Base-by-base conservation (phyloP, 352 stramenopile genomes). In the Phytophthora boehmeriae region DNA sequence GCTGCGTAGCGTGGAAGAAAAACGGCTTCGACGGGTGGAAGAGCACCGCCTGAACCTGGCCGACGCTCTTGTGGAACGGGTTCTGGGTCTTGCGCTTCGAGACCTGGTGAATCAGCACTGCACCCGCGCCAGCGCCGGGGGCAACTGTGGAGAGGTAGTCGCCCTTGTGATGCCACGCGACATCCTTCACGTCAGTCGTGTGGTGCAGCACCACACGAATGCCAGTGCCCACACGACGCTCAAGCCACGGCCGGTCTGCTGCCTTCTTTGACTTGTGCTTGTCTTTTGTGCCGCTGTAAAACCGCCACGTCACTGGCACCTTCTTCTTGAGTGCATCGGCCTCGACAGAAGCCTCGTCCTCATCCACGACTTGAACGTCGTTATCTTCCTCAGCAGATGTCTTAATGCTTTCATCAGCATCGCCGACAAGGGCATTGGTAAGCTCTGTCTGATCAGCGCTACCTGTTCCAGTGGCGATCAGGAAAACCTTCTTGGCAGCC, bases 21-120 rank as follows among this genome's bases (percentile, higher is more conserved):
- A 99, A 99, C 5, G 98, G 98, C 82, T 99, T 99, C 54, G 89
- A 96, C 36, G 97, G 97, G 76, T 99, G 98, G 83, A 99, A 99
- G 10, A 95, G 89, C 35, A 98, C 95, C 41, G 87, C 85, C 78
- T 99, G 97, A 19, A 98, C 92, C 61, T 97, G 83, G 44, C 84
- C 90, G 13, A 97, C 80, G 43, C 97, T 98, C 78, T 98, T 98
- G 30, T 78, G 87, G 78, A 99, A 98, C 46, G 98, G 98, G 59
- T 98, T 98, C 71, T 99, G 97, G 17, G 95, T 97, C 52, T 93
- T 90, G 41, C 92, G 90, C 78, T 98, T 99, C 50, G 90, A 98
- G n/a, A 99, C 74, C 72, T 99, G 97, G 71, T 99, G 98, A 66
- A 99, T 98, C 38, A 99, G 77, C 56, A 99, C 97, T 5, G 96